Evolutionary conservation across 805 yeast genomes (phyloP).

Genomic region (Metschnikowia gruessii): DNA sequence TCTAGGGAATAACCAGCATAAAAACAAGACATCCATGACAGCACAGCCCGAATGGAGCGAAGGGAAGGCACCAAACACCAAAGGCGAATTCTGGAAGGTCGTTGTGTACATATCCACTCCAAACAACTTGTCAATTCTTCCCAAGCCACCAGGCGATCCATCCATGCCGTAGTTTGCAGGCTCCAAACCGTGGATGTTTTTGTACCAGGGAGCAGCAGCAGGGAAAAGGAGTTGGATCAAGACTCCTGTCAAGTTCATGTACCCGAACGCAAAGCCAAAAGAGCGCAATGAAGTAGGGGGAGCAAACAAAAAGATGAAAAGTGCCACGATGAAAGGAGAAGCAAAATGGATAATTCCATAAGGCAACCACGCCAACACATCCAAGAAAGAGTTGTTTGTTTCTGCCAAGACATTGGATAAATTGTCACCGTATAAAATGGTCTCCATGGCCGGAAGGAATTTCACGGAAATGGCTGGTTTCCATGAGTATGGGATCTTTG

Average conservation of each 20-base stretch:
- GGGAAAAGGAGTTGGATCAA: constrained; percentile 79
- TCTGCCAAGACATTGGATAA: constrained; percentile 80
- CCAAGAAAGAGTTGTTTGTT: constrained; percentile 59
- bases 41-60: constrained; percentile 93
- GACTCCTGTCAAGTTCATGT: constrained; percentile 87
- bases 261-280: constrained; percentile 92
- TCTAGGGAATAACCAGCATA: constrained; percentile 78
- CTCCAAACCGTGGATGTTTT: constrained; percentile 73
- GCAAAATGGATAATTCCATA: constrained; percentile 89
- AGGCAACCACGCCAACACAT: constrained; percentile 92
- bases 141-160: constrained; percentile 96
- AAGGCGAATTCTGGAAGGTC: constrained; percentile 80
- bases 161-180: constrained; percentile 90
- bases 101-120: constrained; percentile 82
- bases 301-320: constrained; percentile 74
- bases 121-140: constrained; percentile 74
- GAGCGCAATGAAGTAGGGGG: constrained; percentile 85
- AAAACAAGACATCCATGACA: constrained; percentile 86
- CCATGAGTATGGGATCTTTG: constrained; percentile 67
- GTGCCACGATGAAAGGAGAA: constrained; percentile 86
- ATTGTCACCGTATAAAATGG: constrained; percentile 88
- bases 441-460: constrained; percentile 86
- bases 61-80: constrained; percentile 87
- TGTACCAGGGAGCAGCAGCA: constrained; percentile 98
- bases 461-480: constrained; percentile 90